Percentiles rank a stretch among this genome's conserved stretches.
Evolutionary conservation across 768 basidiomycete genomes (phyloP).

Genomic region (Brasilioporus rufonigricans): DNA sequence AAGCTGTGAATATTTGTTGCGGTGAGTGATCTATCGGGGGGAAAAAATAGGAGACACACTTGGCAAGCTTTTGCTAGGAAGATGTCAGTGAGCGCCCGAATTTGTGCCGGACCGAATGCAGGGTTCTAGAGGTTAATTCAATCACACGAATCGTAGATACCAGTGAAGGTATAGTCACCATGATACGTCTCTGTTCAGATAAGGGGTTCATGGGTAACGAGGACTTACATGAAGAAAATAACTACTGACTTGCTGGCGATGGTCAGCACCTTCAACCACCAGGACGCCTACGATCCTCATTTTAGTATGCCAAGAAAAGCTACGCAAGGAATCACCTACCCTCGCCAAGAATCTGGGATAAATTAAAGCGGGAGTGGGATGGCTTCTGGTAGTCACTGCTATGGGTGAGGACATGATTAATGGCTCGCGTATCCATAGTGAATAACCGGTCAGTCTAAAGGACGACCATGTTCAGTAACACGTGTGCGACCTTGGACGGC

Average conservation of each 20-base stretch:
- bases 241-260: constrained; percentile 35
- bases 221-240: not conserved
- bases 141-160: not conserved
- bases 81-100: constrained; percentile 56
- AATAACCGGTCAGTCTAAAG: constrained; percentile 40
- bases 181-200: constrained; percentile 9
- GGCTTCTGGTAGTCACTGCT: constrained; percentile 51
- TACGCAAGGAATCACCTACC: not conserved
- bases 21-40: not conserved
- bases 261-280: constrained; percentile 39
- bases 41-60: constrained; percentile 27
- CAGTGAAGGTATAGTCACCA: constrained; percentile 32
- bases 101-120: constrained; percentile 60
- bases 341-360: not conserved
- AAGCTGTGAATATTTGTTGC: constrained; percentile 24
- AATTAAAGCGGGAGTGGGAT: not conserved
- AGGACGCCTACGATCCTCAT: constrained; percentile 41
- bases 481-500: too few relatives aligned
- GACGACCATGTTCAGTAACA: not conserved
- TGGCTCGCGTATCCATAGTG: constrained; percentile 59
- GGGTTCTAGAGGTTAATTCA: constrained; percentile 47
- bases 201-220: not conserved
- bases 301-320: not conserved
- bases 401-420: constrained; percentile 60
- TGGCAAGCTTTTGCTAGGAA: constrained; percentile 55